phyloP scores from a whole-genome alignment of 2,329 filamentous ascomycete species.

The Penicillium sp. region DNA sequence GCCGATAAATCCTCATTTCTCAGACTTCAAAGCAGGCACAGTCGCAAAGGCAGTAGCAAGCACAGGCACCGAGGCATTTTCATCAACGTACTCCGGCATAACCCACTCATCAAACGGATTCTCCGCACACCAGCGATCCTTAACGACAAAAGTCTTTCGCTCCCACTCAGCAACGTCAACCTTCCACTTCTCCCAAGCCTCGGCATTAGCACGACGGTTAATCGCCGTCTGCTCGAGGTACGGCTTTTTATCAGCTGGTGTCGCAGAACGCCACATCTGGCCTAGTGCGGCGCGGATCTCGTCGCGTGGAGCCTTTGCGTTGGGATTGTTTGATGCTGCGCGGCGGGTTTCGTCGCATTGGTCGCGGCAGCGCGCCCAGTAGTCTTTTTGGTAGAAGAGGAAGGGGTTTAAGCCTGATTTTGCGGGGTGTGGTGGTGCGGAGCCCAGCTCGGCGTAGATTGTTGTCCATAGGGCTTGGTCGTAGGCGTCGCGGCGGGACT shows the following conservation, averaged over 20 bases:
- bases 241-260: conserved; percentile 67
- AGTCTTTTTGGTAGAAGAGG: conserved; percentile 79
- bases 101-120: conserved; percentile 39
- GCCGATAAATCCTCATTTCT: background rate
- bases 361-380: conserved; percentile 60
- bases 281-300: conserved; percentile 84
- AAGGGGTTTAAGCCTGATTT: conserved; percentile 82
- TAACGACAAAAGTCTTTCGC: conserved; percentile 36
- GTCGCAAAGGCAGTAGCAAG: conserved; percentile 3
- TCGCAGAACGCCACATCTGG: conserved; percentile 82
- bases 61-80: conserved; percentile 2
- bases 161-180: conserved; percentile 56
- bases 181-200: conserved; percentile 69
- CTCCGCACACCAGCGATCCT: conserved; percentile 39
- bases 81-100: conserved; percentile 2
- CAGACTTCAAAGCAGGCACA: background rate
- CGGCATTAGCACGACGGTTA: conserved; percentile 66
- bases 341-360: conserved; percentile 69
- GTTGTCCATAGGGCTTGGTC: conserved; percentile 57
- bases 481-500: conserved; percentile 48
- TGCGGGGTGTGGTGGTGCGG: conserved; percentile 67
- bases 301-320: conserved; percentile 64
- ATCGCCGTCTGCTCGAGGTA: conserved; percentile 72
- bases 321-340: conserved; percentile 61
- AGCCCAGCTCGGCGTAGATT: conserved; percentile 65